Evolutionary conservation across 2,329 filamentous ascomycete genomes (phyloP), one percentile per base, ranked within the genome.

Genomic region (Cryphonectria naterciae): DNA sequence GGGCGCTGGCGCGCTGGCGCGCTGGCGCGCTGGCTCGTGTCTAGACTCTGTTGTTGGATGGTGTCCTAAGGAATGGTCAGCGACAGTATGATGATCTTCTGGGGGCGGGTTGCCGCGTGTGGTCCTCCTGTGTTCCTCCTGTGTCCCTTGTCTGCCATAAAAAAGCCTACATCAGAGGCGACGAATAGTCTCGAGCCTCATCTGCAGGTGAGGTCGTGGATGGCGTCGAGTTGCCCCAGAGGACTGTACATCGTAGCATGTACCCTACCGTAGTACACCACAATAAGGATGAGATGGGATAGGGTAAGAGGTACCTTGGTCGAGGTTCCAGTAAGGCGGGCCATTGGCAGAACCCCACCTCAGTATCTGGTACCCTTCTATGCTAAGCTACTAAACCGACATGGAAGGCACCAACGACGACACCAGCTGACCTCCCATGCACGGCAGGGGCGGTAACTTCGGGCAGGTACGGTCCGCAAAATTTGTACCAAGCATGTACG

Each of bases 381-480:
- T 39, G 19, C 61, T 43, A 43, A 17, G 32, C 61, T 39, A 22
- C 61, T 43, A 43, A 25, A 46, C 61, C 37, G 25, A 43, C 37
- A 17, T n/a, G 61, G 61, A 64, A 64, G 61, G 61, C 61, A 28
- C 39, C 37, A 19, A 28, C 37, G 11, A 22, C 41, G 37, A 28
- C 61, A 46, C 22, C 61, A 64, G 61, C 61, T 64, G 61, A 64
- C 61, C 61, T 41, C n/a, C 37, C 60, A 41, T 41, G 39, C n/a
- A 46, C 39, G 62, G 52, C 46, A 67, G 35, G 49, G 39, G 52
- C 65, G 52, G n/a, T 64, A 64, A 64, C 19, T 64, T 67, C 65
- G 52, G 65, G 65, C 65, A 67, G 65, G 65, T 67, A 43, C n/a
- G 65, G 49, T 67, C 52, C 52, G 65, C 37, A 41, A 37, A 25